Evolutionary conservation across 2,329 filamentous ascomycete genomes (phyloP), one percentile per base, ranked within the genome.

Genomic region (Monosporascus sp.): DNA sequence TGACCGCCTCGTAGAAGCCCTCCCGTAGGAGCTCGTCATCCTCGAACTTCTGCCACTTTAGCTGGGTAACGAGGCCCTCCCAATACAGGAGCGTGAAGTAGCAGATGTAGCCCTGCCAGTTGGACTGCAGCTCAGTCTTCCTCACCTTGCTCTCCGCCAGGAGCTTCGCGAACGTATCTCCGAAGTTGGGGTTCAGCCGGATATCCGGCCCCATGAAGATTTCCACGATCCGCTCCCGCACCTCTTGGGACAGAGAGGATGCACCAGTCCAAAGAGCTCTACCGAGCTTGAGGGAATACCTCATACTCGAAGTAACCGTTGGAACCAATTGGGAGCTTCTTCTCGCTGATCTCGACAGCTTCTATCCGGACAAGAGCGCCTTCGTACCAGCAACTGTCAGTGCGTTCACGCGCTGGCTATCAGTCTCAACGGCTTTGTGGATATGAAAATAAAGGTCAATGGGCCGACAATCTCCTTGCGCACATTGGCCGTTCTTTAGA

Each of bases 11-110:
- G 19, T 74, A 62, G 58, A 81, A 71, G 4, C 72, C 77, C 62
- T 80, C 78, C 52, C 70, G 71, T 27, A 80, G 64, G 64, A 79
- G 67, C 1, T 80, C 77, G 55, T 82, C 77, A 50, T 71, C 64
- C 27, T 65, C 71, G 54, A 80, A 77, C 57, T 78, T 77, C 50
- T 75, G 64, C 48, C 66, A 67, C 55, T 72, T 62, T 48, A 81
- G 71, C 51, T 71, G 67, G 46, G 63, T 68, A 31, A 63, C 64
- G n/a, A 81, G 63, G 1, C 65, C 73, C 49, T 76, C 68, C 51
- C 76, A 79, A 66, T 82, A 83, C 22, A 59, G 52, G 3, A 64
- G 44, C 7, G 71, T 66, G 44, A 72, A 71, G 20, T 48, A 54
- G 24, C 79, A 79, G 11, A 83, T 57, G 53, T 68, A 67, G 16